phyloP scores from a whole-genome alignment of 2,329 filamentous ascomycete species.

The Plectosphaerella sp. region DNA sequence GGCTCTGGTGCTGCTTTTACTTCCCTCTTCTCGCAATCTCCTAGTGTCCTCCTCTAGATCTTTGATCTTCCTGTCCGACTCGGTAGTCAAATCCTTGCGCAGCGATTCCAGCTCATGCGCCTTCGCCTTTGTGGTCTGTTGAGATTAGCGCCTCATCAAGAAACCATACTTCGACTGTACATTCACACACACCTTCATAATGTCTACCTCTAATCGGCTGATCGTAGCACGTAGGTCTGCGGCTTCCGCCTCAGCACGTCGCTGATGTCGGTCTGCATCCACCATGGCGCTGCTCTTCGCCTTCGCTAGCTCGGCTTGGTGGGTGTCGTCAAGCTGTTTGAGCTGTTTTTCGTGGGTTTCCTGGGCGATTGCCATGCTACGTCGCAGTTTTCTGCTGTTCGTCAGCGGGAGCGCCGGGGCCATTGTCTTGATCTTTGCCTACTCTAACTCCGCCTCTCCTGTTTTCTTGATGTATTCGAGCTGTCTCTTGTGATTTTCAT shows the following conservation, averaged over 20 bases:
- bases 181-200: conserved; percentile 48
- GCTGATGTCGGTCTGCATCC: conserved; percentile 43
- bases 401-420: neutral
- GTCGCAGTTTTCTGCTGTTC: conserved; percentile 6
- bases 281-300: conserved; percentile 42
- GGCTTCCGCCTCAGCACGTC: conserved; percentile 54
- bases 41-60: neutral
- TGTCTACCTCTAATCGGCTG: conserved; percentile 56
- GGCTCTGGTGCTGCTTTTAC: conserved; percentile 16
- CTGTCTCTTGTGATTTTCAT: conserved; percentile 7
- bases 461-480: neutral
- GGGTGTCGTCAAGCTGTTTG: conserved; percentile 18
- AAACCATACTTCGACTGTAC: neutral
- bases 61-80: neutral
- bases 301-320: conserved; percentile 37
- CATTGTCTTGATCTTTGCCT: neutral
- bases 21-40: neutral
- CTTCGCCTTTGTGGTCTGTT: conserved; percentile 55
- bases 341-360: conserved; percentile 10
- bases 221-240: conserved; percentile 59
- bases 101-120: conserved; percentile 54
- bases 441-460: conserved; percentile 1
- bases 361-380: conserved; percentile 10
- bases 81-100: conserved; percentile 26
- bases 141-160: conserved; percentile 12